Conservation (phyloP, 805 yeast species). For the Kuraishia borneana region DNA sequence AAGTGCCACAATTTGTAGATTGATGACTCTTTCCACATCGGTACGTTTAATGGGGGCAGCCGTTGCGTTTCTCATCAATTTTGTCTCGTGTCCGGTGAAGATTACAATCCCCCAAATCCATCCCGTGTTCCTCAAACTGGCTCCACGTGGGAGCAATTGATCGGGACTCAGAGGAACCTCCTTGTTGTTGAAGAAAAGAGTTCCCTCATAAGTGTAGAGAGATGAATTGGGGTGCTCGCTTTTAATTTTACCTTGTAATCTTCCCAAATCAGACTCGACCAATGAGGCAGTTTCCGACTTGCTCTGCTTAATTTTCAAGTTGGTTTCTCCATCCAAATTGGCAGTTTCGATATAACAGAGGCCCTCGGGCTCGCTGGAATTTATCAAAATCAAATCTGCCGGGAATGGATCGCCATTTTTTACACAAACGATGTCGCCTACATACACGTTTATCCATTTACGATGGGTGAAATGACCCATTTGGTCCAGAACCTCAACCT, state of each 20-base stretch:
- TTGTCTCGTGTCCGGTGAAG: slow-evolving; percentile 97
- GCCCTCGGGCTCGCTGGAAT: slow-evolving; percentile 97
- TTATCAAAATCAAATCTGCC: slow-evolving; percentile 75
- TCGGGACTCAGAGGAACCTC: slow-evolving; percentile 77
- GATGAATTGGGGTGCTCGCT: slow-evolving; percentile 94
- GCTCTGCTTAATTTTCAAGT: slow-evolving; percentile 89
- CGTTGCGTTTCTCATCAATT: slow-evolving; percentile 95
- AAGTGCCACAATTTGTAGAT: slow-evolving; percentile 80
- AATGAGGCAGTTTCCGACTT: slow-evolving; percentile 63
- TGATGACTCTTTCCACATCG: slow-evolving; percentile 92
- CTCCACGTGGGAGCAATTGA: slow-evolving; percentile 88
- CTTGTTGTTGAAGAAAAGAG: slow-evolving; percentile 45
- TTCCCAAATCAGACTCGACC: slow-evolving; percentile 48
- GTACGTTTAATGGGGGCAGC: slow-evolving; percentile 97
- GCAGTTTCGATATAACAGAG: slow-evolving; percentile 96
- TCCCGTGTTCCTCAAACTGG: slow-evolving; percentile 85
- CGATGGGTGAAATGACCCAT: slow-evolving; percentile 53
- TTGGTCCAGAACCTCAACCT: slow-evolving; percentile 48
- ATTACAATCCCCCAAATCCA: slow-evolving; percentile 93
- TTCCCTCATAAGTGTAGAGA: slow-evolving; percentile 91
- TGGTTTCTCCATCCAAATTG: slow-evolving; percentile 95
- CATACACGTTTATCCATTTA: slow-evolving; percentile 80
- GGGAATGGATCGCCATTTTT: slow-evolving; percentile 86
- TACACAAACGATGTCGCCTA: slow-evolving; percentile 85
- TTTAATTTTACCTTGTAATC: slow-evolving; percentile 45